Evolutionary conservation across 2,329 filamentous ascomycete species (phyloP), one percentile per base, ranked within the genome.

Genomic region (Neopestalotiopsis clavispora): DNA sequence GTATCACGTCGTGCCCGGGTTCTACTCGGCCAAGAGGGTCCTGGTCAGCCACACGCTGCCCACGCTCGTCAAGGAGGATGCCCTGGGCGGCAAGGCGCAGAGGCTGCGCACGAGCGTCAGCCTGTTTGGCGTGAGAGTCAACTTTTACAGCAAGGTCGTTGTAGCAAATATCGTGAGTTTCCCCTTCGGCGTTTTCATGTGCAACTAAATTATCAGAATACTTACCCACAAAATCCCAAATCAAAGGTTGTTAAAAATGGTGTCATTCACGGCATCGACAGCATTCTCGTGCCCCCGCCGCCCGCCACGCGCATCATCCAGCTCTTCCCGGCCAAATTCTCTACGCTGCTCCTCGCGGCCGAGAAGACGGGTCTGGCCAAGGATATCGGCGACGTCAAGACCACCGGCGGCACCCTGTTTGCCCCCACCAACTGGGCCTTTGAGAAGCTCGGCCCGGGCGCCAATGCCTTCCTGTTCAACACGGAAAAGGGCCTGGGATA

Each of bases 401-500:
- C 87, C 60, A 79, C 83, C 2, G 94, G 94, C 45, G 89, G 90
- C 52, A 97, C 94, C 2, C 78, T 96, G 70, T 97, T 97, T 75
- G 92, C 92, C 0, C 94, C 95, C 0, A 89, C 87, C 60, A 97
- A 98, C 85, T 82, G 81, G 4, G 95, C 94, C n/a, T 97, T 95
- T 83, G 77, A 86, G 74, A 88, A 88, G 72, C 90, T 98, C 1
- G 94, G 94, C 0, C 86, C 88, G 1, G 84, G 79, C 67, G 88
- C 91, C 74, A 97, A 95, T 76, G 92, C 90, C 28, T 98, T 97
- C 85, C 85, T 98, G 4, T 98, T 98, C 86, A 87, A 87, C 79
- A 93, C 91, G 69, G 84, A 88, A 34, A 87, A 85, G 66, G 95
- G 95, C 1, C 84, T 87, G 71, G 91, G 91, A 78, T 97, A 94